Percentiles rank a stretch among this genome's conserved stretches.
Conservation (phyloP, 305 asterid species). For the Ajuga reptans region DNA sequence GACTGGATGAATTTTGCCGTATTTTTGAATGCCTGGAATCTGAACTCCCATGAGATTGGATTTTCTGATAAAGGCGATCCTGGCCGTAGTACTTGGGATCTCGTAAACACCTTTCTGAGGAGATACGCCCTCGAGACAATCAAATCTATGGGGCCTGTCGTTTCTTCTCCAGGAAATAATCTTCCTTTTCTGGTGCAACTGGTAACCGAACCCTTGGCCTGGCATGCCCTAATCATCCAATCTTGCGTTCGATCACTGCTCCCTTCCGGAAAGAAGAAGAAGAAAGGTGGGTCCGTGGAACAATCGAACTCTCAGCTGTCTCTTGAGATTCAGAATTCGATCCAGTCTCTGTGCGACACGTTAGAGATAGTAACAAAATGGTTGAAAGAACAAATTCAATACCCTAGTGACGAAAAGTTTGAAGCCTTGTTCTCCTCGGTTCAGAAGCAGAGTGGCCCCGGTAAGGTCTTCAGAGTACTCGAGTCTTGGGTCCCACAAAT, state of each 20-base stretch:
- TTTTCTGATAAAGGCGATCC: slow-evolving; percentile 26
- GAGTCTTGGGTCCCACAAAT: slow-evolving; percentile 34
- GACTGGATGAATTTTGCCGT: slow-evolving; percentile 85
- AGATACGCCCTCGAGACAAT: slow-evolving; percentile 51
- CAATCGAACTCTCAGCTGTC: slow-evolving; percentile 39
- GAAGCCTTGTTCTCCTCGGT: slow-evolving; percentile 47
- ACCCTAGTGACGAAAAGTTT: slow-evolving; percentile 40
- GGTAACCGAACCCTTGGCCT: slow-evolving; percentile 79
- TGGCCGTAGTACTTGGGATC: slow-evolving; percentile 48
- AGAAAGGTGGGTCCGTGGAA: slow-evolving; percentile 69
- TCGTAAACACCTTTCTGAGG: slow-evolving; percentile 54
- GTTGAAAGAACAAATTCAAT: slow-evolving; percentile 55
- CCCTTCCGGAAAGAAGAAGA: slow-evolving; percentile 89
- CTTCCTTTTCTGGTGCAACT: slow-evolving; percentile 63
- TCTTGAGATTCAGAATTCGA: slow-evolving; percentile 47
- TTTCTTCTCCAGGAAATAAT: slow-evolving; percentile 67
- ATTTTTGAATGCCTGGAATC: slow-evolving; percentile 88
- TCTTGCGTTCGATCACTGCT: slow-evolving; percentile 51
- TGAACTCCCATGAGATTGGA: slow-evolving; percentile 46
- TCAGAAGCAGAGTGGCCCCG: slow-evolving; percentile 47
- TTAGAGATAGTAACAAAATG: slow-evolving; percentile 51
- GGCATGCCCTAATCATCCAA: slow-evolving; percentile 76
- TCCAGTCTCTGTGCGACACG: slow-evolving; percentile 51
- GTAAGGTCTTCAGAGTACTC: slow-evolving; percentile 46
- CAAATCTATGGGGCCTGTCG: slow-evolving; percentile 42